Base-by-base conservation (phyloP, 1,284 basidiomycete species). In the Austroboletus rostrupii region DNA sequence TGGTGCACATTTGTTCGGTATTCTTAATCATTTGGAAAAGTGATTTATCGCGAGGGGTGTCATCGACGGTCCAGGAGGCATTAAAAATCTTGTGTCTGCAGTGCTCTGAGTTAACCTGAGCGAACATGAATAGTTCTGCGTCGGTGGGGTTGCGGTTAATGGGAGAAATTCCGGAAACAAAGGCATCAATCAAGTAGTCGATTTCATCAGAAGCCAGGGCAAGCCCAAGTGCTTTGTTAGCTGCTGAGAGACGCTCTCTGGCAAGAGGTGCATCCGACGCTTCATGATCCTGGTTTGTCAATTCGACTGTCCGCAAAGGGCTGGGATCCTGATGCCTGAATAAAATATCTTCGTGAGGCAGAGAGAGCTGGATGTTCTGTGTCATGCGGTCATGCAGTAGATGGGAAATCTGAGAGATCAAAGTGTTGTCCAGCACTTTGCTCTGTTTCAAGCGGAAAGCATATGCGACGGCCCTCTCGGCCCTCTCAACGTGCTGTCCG, bases 1-100 rank as follows among this genome's bases (percentile, higher is more conserved):
- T 73, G 1, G 81, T 77, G 55, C 78, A 81, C 52, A 91, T 67
- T 62, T 85, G 84, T 71, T 99, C 96, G 0, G 97, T 99, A 70
- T 98, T 97, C 50, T 93, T 81, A 61, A 99, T 98, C 96, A 99
- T 99, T 60, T 89, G 84, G 71, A 99, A 99, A 26, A 99, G 82
- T 8, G 92, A 92, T 53, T 78, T 75, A 53, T 88, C 81, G 64
- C 84, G 78, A n/a, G 73, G 62, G 35, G 76, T 62, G 6, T 78
- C 86, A 62, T 97, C 90, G 57, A 97, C 83, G 20, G 85, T 90
- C 97, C 97, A 99, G 37, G 89, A 81, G 0, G 97, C 95, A 67
- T 99, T 99, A 78, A 99, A 99, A 60, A 98, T 99, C 74, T 99
- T 99, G 79, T 99, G 97, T 42, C 97, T 82, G 70, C 97, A 99